A percentile compares a stretch with the other conserved stretches of the same genome.
Evolutionary conservation across 2,329 filamentous ascomycete species (phyloP).

Genomic region (Dactylonectria estremocensis): DNA sequence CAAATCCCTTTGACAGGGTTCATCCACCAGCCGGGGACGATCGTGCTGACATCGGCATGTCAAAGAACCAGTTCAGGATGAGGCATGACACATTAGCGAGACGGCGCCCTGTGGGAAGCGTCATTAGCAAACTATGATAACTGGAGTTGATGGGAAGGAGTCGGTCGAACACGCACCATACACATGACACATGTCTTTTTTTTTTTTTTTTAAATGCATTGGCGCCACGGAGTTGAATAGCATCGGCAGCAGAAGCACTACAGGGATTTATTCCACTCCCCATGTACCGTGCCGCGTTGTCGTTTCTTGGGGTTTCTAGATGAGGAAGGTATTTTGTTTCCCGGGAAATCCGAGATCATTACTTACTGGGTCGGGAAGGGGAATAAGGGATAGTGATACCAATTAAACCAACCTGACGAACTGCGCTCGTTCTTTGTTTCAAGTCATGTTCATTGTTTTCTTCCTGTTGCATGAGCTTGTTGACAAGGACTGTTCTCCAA

Average conservation of each 20-base stretch:
- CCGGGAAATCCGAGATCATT: slow-evolving; percentile 18
- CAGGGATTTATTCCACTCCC: slow-evolving; percentile 4
- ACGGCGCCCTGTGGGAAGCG: slow-evolving; percentile 20
- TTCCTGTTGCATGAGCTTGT: slow-evolving; percentile 16
- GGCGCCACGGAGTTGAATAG: slow-evolving; percentile 49
- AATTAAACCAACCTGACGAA: slow-evolving; percentile 37
- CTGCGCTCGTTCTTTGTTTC: slow-evolving; percentile 38
- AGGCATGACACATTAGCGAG: slow-evolving; percentile 28
- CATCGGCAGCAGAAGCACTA: slow-evolving; percentile 35
- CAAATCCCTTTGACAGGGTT: slow-evolving; percentile 2
- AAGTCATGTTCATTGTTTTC: slow-evolving; percentile 20
- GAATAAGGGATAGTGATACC: slow-evolving; percentile 46
- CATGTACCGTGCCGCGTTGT: slow-evolving; percentile 8
- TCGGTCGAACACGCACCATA: slow-evolving; percentile 27
- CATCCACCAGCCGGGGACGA: background rate
- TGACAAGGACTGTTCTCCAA: slow-evolving; percentile 10
- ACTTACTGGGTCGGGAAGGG: slow-evolving; percentile 22
- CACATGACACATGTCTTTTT: slow-evolving; percentile 43
- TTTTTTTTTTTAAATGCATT: slow-evolving; percentile 44
- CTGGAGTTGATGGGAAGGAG: slow-evolving; percentile 42
- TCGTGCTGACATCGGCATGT: background rate
- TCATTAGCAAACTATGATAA: slow-evolving; percentile 37
- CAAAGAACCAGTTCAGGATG: slow-evolving; percentile 11
- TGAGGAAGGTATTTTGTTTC: slow-evolving; percentile 23
- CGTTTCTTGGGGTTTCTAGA: slow-evolving; percentile 39